These are phyloP conservation scores for Populus alba DNA, from an alignment of 345 rosid genomes.

Conservation along the genomic window DNA sequence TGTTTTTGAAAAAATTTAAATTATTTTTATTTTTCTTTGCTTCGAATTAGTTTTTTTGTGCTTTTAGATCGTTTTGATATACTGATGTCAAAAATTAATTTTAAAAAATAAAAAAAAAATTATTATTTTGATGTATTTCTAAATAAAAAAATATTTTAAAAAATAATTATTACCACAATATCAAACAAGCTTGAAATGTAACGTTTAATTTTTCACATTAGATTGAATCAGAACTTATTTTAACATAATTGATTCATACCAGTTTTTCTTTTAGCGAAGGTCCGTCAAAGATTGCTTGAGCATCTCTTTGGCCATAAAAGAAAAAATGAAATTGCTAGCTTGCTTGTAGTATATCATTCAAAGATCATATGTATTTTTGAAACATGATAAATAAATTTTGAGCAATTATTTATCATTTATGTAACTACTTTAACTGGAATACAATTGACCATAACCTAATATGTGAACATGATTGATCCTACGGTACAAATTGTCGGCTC, in stretches of 20 bases:
- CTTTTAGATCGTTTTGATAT: too few species aligned
- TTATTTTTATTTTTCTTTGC: too few species aligned
- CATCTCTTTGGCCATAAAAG: slow-evolving; percentile 27
- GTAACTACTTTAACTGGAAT: slow-evolving; percentile 40
- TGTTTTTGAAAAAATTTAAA: too few species aligned
- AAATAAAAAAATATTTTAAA: too few species aligned
- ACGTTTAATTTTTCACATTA: slow-evolving; percentile 42
- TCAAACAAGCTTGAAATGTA: slow-evolving; percentile 25
- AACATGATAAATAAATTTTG: neutral
- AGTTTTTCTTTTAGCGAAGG: neutral
- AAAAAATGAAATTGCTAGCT: neutral
- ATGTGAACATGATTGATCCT: too few species aligned
- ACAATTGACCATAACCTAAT: too few species aligned
- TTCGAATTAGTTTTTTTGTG: too few species aligned
- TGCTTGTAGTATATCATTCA: neutral
- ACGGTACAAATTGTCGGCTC: slow-evolving; percentile 32
- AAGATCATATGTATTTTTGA: slow-evolving; percentile 23
- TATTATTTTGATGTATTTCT: too few species aligned
- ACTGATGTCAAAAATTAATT: too few species aligned
- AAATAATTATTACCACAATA: too few species aligned
- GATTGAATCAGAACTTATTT: slow-evolving; percentile 29
- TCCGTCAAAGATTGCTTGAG: neutral
- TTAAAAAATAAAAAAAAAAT: too few species aligned
- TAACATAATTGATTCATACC: slow-evolving; percentile 21
- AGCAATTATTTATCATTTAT: neutral